Conservation (phyloP, 345 rosid genomes). For the Carallia brachiata region DNA sequence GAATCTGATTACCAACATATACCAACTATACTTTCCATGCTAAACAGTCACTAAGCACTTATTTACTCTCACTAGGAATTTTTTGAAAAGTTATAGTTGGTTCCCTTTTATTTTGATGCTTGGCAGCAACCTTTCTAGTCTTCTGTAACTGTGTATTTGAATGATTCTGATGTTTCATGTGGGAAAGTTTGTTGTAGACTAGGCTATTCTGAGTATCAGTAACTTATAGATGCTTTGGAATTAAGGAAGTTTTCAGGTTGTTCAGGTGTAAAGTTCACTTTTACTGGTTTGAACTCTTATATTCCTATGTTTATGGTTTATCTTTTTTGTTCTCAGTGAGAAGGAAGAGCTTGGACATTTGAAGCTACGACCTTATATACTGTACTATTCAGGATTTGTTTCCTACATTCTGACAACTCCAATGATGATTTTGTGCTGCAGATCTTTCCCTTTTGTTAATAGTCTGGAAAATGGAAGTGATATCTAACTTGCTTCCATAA, state of each 20-base stretch:
- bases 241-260: background rate
- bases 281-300: too few species aligned
- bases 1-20: too few species aligned
- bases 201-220: too few species aligned
- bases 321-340: background rate
- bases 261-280: background rate
- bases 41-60: background rate
- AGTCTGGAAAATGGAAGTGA: conserved; percentile 51
- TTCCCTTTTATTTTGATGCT: background rate
- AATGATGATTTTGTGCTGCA: conserved; percentile 19
- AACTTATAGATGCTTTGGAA: background rate
- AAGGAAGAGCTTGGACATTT: background rate
- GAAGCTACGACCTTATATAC: background rate
- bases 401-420: background rate
- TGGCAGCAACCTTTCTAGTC: too few species aligned
- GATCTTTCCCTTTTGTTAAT: conserved; percentile 65
- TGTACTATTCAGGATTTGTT: background rate
- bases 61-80: background rate
- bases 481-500: conserved; percentile 50
- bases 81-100: background rate
- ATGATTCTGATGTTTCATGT: too few species aligned
- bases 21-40: too few species aligned
- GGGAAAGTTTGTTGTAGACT: too few species aligned
- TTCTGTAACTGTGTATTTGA: too few species aligned
- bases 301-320: background rate